Base-by-base conservation (phyloP, 192 early-diverging fungal species). In the Dissophora globulifera region DNA sequence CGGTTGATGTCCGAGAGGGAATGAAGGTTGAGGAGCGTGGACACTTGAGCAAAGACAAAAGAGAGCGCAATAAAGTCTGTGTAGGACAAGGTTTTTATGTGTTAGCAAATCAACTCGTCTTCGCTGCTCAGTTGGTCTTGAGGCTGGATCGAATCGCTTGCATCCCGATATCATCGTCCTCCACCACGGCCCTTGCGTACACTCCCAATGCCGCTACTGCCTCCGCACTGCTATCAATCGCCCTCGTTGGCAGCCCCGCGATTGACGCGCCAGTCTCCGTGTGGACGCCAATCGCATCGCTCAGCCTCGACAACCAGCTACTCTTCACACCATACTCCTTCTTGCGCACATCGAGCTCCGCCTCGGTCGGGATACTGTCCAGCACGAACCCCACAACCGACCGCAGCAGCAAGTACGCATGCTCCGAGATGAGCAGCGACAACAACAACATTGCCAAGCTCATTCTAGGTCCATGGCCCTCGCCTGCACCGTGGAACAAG, bases 401-500 rank as follows among this genome's bases (percentile, higher is more conserved):
- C 33, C 72, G 43, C 56, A 76, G 30, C 1, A 17, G 63, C 25
- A 76, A 9, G 23, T 76, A 76, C 4, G 38, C 58, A 31, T 76
- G 72, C 58, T 76, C 72, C 29, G 72, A 76, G 51, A 67, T 49
- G 47, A 76, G 47, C 42, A 76, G 19, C 4, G 51, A 60, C 8
- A 76, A 13, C 27, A 76, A 29, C 7, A 76, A 46, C 63, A 76
- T 76, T 4, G 50, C 64, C 3, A 76, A n/a, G 19, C 64, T 55
- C 13, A 76, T 15, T 41, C 63, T 62, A 50, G 61, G 54, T 0
- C 26, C 45, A 48, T 53, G 43, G 11, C 29, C 49, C 15, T 56
- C n/a, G n/a, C n/a, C 65, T 5, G 72, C 40, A 3, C 72, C 72
- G 52, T 83, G 79, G 71, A 85, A 88, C 1, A 88, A 46, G 42